Base-by-base conservation (phyloP, 495 filamentous ascomycete species). In the Acidomyces sp. region DNA sequence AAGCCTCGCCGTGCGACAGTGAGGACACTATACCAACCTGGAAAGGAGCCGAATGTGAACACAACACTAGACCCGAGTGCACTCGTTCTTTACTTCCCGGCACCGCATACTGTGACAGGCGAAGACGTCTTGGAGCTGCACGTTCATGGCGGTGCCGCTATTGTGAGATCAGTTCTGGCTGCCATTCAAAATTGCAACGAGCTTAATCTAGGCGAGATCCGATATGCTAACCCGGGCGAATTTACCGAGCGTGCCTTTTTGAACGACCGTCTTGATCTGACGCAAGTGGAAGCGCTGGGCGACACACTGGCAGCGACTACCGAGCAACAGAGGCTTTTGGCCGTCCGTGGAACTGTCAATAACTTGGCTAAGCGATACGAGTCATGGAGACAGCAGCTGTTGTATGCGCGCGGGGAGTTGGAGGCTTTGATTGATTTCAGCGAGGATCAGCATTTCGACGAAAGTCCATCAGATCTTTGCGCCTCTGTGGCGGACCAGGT, bases 341-440 rank as follows among this genome's bases (percentile, higher is more conserved):
- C 87, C 1, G 80, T 94, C 3, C 75, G 79, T 4, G 88, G 85
- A 4, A 75, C 77, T 6, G 78, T 72, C 5, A 38, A 34, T 19
- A 18, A 16, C 6, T 60, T 94, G 3, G 72, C 81, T n/a, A 68
- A 74, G 39, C 77, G 73, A 3, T 97, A 96, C 60, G 88, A 96
- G 48, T 44, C 42, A 20, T 97, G 90, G 92, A 73, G 90, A 10
- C 64, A 74, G 41, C 65, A 75, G 22, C 61, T 97, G 5, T 63
- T 96, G 6, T 68, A 80, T 48, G 87, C 86, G 18, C 73, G 88
- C 6, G 92, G 84, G 4, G 87, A 95, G 60, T 67, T 96, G 35
- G 90, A 97, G 57, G 90, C 90, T 0, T 61, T 96, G 43, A 96
- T 97, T 53, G 90, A 97, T 55, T 97, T 97, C 58, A 78, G 81